These are phyloP conservation scores for Lipomyces starkeyi DNA, from an alignment of 805 yeast species.

Conservation along the genomic window DNA sequence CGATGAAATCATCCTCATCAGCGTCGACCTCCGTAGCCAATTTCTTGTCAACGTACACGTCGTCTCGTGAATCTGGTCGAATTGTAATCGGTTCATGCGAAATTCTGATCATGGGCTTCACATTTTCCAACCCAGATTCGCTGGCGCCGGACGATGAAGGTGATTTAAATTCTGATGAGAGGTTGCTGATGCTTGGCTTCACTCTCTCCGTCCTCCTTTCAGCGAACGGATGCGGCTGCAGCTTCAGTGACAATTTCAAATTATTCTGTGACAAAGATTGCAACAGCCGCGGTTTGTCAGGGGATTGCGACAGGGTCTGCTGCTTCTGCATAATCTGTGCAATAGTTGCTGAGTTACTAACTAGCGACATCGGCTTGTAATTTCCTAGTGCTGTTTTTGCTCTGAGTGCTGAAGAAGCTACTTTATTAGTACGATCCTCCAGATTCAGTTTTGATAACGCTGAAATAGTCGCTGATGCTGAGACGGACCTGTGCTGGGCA, in stretches of 20 bases:
- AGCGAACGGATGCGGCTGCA: not conserved
- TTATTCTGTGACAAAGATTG: not conserved
- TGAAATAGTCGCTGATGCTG: constrained; percentile 7
- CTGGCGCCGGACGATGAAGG: not conserved
- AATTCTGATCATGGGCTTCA: not conserved
- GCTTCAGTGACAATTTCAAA: not conserved
- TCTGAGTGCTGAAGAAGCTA: not conserved
- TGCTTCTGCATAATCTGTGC: not conserved
- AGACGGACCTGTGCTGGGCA: not conserved
- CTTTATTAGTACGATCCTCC: not conserved
- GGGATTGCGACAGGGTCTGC: not conserved
- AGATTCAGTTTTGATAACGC: not conserved
- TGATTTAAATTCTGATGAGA: constrained; percentile 8
- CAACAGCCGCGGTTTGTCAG: constrained; percentile 3
- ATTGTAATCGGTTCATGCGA: not conserved
- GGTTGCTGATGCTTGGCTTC: constrained; percentile 14
- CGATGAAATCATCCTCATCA: constrained; percentile 31
- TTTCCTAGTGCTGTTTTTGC: constrained; percentile 12
- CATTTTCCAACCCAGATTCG: not conserved
- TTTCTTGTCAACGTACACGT: constrained; percentile 14
- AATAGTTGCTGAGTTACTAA: too few relatives aligned
- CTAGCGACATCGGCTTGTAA: not conserved
- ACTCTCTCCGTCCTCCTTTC: not conserved
- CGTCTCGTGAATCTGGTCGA: constrained; percentile 22
- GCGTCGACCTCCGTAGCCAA: not conserved